Evolutionary conservation across 306 rosid species (phyloP).

Genomic region (Bauhinia variegata): DNA sequence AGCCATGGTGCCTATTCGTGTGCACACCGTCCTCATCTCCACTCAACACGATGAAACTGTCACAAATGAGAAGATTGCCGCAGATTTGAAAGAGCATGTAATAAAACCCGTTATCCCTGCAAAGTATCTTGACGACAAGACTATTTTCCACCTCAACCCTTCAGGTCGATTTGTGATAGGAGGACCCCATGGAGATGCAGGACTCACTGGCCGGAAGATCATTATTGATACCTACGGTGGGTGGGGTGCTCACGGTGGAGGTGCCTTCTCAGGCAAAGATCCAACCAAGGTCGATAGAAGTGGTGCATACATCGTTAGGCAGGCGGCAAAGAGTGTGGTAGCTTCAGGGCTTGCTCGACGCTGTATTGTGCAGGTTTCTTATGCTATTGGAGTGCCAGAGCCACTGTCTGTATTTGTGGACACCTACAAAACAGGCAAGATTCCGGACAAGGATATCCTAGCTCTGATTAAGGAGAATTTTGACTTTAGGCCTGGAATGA

Average conservation of each 20-base stretch:
- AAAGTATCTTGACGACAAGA: slow-evolving; percentile 72
- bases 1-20: slow-evolving; percentile 78
- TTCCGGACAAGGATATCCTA: slow-evolving; percentile 65
- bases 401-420: slow-evolving; percentile 75
- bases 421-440: slow-evolving; percentile 67
- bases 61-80: slow-evolving; percentile 63
- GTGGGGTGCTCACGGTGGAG: slow-evolving; percentile 93
- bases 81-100: slow-evolving; percentile 78
- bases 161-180: slow-evolving; percentile 83
- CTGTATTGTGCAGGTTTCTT: slow-evolving; percentile 81
- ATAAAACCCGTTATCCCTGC: slow-evolving; percentile 70
- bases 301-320: slow-evolving; percentile 76
- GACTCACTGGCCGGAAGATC: slow-evolving; percentile 84
- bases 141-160: slow-evolving; percentile 78
- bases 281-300: slow-evolving; percentile 86
- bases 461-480: slow-evolving; percentile 66
- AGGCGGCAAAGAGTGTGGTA: slow-evolving; percentile 80
- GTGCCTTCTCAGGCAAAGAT: slow-evolving; percentile 85
- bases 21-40: slow-evolving; percentile 81
- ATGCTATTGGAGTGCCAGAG: slow-evolving; percentile 82
- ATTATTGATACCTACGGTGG: slow-evolving; percentile 82
- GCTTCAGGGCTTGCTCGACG: slow-evolving; percentile 83
- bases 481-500: slow-evolving; percentile 85
- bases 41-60: slow-evolving; percentile 77
- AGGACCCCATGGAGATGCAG: slow-evolving; percentile 88